phyloP scores from a whole-genome alignment of 1,284 basidiomycete species.

The Boletus mariae region DNA sequence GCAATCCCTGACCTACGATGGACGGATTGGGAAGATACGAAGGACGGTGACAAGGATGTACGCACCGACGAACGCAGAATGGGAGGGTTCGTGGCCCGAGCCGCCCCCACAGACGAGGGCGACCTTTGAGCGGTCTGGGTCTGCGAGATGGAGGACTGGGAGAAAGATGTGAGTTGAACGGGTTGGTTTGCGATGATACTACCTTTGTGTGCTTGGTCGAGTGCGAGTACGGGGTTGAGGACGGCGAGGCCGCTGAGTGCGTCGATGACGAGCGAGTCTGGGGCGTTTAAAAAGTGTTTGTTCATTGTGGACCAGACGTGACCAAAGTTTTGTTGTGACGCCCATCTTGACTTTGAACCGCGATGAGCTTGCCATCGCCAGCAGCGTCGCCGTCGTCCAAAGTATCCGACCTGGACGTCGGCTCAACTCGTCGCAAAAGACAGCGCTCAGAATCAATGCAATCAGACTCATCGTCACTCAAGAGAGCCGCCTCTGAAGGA shows the following conservation, averaged over 20 bases:
- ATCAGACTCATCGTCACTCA: constrained; percentile 60
- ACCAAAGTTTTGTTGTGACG: neutral
- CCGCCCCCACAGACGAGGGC: constrained; percentile 87
- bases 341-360: constrained; percentile 13
- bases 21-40: neutral
- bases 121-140: constrained; percentile 63
- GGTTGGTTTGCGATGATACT: neutral
- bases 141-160: constrained; percentile 60
- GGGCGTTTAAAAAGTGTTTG: constrained; percentile 76
- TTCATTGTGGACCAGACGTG: neutral
- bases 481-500: constrained; percentile 65
- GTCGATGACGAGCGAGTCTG: constrained; percentile 70
- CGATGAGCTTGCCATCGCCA: constrained; percentile 34
- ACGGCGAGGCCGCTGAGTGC: constrained; percentile 71
- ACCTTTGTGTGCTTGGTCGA: constrained; percentile 71
- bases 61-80: constrained; percentile 76
- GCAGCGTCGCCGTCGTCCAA: constrained; percentile 32
- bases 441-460: constrained; percentile 50
- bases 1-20: constrained; percentile 65
- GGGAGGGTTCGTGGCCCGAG: constrained; percentile 87
- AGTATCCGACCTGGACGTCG: constrained; percentile 24
- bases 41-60: neutral
- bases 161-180: neutral
- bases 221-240: constrained; percentile 64
- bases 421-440: constrained; percentile 38